Base-by-base conservation (phyloP, 1,284 basidiomycete species). In the Malassezia sp. region DNA sequence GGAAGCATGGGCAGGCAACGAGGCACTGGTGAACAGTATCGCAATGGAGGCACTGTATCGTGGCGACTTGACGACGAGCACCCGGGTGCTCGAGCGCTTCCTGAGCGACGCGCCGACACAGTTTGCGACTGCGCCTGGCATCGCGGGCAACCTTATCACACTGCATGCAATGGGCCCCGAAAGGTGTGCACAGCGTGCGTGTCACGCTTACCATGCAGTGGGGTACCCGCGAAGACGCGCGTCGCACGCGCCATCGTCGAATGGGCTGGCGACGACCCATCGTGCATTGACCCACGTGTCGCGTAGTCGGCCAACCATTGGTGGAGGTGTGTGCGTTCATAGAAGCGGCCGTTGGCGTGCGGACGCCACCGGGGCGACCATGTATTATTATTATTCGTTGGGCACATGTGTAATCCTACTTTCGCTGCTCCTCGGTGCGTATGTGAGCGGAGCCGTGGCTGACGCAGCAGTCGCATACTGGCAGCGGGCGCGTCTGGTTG, bases 251-350 rank as follows among this genome's bases (percentile, higher is more conserved):
- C 18, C 14, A 30, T 49, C 7, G 41, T 22, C 12, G 28, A 42
- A 9, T 20, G 20, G 23, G 46, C 46, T n/a, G 46, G 40, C 24
- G 46, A 49, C 18, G 46, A 49, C 11, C 34, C 34, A 6, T 14
- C 40, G 7, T 37, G 33, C 23, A 21, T 38, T 8, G 34, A 38
- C 26, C 28, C 24, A 15, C 37, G 22, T 27, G 14, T 26, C 2
- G 23, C 28, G 22, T 28, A 28, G 8, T 8, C 14, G 8, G 28
- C 17, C 8, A 26, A 22, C 26, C 3, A 28, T 38, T n/a, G n/a
- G n/a, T n/a, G n/a, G n/a, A n/a, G n/a, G n/a, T n/a, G n/a, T n/a
- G n/a, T n/a, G n/a, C n/a, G n/a, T n/a, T n/a, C n/a, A n/a, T n/a
- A n/a, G n/a, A n/a, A n/a, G n/a, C n/a, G n/a, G n/a, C n/a, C n/a